A percentile compares a stretch with the other conserved stretches of the same genome.
Evolutionary conservation across 2,329 filamentous ascomycete species (phyloP).

Genomic region (Didymella arachidicola): DNA sequence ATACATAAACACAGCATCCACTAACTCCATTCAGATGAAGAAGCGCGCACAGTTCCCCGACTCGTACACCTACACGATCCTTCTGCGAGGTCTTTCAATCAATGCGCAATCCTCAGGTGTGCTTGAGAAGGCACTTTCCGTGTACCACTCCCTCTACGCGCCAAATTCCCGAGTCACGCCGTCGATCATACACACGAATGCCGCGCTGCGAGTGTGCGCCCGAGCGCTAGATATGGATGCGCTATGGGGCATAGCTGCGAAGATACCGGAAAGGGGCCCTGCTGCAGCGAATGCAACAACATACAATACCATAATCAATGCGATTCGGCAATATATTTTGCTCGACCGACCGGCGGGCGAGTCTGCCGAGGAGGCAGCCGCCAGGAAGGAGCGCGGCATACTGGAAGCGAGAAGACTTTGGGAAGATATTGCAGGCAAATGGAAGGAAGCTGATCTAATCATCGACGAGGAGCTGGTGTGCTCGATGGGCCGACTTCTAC

Average conservation of each 20-base stretch:
- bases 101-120: conserved; percentile 66
- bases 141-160: conserved; percentile 78
- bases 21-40: conserved; percentile 74
- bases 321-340: conserved; percentile 60
- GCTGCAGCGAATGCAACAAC: conserved; percentile 74
- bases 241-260: conserved; percentile 78
- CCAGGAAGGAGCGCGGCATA: conserved; percentile 58
- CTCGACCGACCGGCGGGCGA: conserved; percentile 38
- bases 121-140: conserved; percentile 71
- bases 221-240: conserved; percentile 78
- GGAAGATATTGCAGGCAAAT: conserved; percentile 79
- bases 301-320: conserved; percentile 84
- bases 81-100: conserved; percentile 76
- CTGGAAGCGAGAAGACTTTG: conserved; percentile 77
- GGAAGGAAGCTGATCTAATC: conserved; percentile 72
- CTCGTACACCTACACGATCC: conserved; percentile 80
- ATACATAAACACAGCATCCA: not conserved
- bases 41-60: conserved; percentile 85
- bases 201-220: conserved; percentile 82
- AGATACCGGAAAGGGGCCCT: conserved; percentile 69
- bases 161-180: conserved; percentile 71
- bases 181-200: conserved; percentile 85
- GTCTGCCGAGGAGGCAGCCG: conserved; percentile 37
- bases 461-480: conserved; percentile 83
- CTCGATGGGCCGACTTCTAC: conserved; percentile 80